These are phyloP conservation scores for Colletotrichum brevisporum DNA, from an alignment of 2,329 filamentous ascomycete genomes.

Conservation along the genomic window DNA sequence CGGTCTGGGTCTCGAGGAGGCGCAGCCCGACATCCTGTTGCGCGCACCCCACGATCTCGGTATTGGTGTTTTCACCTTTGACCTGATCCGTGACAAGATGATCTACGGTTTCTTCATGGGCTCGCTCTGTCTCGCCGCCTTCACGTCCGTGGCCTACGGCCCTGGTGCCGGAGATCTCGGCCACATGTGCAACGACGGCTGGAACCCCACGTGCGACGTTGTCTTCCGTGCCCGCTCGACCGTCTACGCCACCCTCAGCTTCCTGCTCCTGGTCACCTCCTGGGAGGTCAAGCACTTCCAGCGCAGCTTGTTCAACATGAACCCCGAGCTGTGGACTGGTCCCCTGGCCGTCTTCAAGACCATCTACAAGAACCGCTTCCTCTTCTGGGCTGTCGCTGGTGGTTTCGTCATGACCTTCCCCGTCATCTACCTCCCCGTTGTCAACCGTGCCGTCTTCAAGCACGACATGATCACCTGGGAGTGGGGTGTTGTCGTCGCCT, in stretches of 20 bases:
- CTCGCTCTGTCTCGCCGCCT: slow-evolving; percentile 71
- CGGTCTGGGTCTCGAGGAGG: slow-evolving; percentile 79
- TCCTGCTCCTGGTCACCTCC: slow-evolving; percentile 76
- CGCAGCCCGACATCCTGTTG: slow-evolving; percentile 76
- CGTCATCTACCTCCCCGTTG: slow-evolving; percentile 76
- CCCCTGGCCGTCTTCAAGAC: slow-evolving; percentile 68
- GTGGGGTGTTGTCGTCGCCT: slow-evolving; percentile 77
- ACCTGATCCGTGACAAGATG: slow-evolving; percentile 77
- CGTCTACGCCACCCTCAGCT: slow-evolving; percentile 78
- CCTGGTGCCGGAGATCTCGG: slow-evolving; percentile 65
- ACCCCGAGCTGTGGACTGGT: slow-evolving; percentile 64
- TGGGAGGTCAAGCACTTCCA: slow-evolving; percentile 83
- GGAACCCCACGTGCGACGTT: slow-evolving; percentile 63
- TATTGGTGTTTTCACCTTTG: slow-evolving; percentile 73
- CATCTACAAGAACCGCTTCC: slow-evolving; percentile 78
- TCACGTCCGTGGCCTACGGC: slow-evolving; percentile 72
- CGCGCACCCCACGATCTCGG: slow-evolving; percentile 75
- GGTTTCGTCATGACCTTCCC: slow-evolving; percentile 74
- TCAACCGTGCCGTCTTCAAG: slow-evolving; percentile 78
- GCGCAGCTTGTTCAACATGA: slow-evolving; percentile 78
- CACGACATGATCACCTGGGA: slow-evolving; percentile 79
- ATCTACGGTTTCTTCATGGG: slow-evolving; percentile 76
- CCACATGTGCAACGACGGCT: slow-evolving; percentile 69
- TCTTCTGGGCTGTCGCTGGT: slow-evolving; percentile 74
- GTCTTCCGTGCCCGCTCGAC: slow-evolving; percentile 77